Conservation (phyloP, 176 grass and related monocot genomes). For the Oryza brachyantha region DNA sequence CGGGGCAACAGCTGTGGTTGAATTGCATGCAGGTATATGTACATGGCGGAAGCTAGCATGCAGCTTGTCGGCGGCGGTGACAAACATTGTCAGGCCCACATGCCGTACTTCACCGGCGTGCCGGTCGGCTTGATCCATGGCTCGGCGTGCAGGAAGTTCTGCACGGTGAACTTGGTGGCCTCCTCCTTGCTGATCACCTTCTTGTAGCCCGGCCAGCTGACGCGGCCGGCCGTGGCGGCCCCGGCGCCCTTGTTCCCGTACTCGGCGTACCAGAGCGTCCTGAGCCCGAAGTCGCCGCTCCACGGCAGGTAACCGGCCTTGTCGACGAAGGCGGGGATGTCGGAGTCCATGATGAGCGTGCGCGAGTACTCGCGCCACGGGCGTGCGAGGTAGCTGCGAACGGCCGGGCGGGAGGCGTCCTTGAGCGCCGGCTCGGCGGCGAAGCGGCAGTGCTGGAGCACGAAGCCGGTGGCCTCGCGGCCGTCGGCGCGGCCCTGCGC, state of each 20-base stretch:
- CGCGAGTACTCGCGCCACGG: constrained; percentile 68
- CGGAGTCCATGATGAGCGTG: constrained; percentile 58
- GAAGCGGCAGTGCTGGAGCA: constrained; percentile 44
- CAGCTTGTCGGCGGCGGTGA: too few relatives aligned
- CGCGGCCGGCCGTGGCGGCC: constrained; percentile 32
- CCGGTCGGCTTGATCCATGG: constrained; percentile 54
- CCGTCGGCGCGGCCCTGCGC: constrained; percentile 55
- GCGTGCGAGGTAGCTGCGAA: constrained; percentile 47
- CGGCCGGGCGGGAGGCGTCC: constrained; percentile 4
- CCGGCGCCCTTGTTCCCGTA: constrained; percentile 54
- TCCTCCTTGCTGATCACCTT: constrained; percentile 43
- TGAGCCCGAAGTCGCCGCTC: constrained; percentile 45
- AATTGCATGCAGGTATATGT: not conserved
- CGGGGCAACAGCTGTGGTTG: not conserved
- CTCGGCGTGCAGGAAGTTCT: constrained; percentile 49
- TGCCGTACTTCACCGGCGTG: constrained; percentile 41
- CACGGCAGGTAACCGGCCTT: constrained; percentile 56
- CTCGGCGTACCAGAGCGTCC: constrained; percentile 64
- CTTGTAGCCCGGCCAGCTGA: constrained; percentile 56
- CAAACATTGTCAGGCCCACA: constrained; percentile 31
- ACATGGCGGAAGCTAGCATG: not conserved
- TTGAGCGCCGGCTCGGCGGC: constrained; percentile 28
- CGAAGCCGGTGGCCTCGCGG: constrained; percentile 48
- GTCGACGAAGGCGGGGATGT: constrained; percentile 44
- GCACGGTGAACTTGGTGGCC: constrained; percentile 51